Base-by-base conservation (phyloP, 768 basidiomycete species). In the Dioszegia crocea region DNA sequence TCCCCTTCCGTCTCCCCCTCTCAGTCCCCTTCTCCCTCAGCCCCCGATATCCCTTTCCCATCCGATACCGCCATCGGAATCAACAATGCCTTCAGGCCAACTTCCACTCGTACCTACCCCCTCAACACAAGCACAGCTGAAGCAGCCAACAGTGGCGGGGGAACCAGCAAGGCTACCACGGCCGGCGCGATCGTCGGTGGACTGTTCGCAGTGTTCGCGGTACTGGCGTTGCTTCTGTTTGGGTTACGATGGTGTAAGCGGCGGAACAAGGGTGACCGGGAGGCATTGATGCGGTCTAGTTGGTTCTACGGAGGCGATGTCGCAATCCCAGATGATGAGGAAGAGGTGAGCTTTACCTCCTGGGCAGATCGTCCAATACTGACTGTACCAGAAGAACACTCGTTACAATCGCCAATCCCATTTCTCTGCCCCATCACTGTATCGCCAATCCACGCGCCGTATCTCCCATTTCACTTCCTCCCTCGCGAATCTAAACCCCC, bases 291-390 rank as follows among this genome's bases (percentile, higher is more conserved):
- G 39, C 26, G 68, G 36, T 57, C 57, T n/a, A 65, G 61, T 45
- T 70, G 68, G 65, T 70, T 67, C 39, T 65, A 65, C 38, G 68
- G 63, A 19, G 61, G 55, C 0, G 57, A 67, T 39, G 59, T 53
- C 1, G 24, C 17, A 6, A 43, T 56, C 14, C 46, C 45, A 1
- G 56, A 41, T 9, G 48, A 59, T 12, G 41, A 57, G 19, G 10
- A 29, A 27, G 54, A 53, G 23, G 51, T 51, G 36, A 33, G 49
- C 6, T 33, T 33, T 33, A 6, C 33, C 14, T 33, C 8, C 14
- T 33, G 33, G 6, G 33, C 33, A 17, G 45, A 46, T 23, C 47
- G 3, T 9, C 27, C 12, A 16, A 31, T 31, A 4, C 51, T 53
- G 38, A 40, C 38, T 8, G 1, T 16, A 2, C 2, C 14, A 53